A percentile compares a stretch with the other conserved stretches of the same genome.
These are phyloP conservation scores for Chlorella sp. DNA, from an alignment of 139 green algal species.

Conservation along the genomic window DNA sequence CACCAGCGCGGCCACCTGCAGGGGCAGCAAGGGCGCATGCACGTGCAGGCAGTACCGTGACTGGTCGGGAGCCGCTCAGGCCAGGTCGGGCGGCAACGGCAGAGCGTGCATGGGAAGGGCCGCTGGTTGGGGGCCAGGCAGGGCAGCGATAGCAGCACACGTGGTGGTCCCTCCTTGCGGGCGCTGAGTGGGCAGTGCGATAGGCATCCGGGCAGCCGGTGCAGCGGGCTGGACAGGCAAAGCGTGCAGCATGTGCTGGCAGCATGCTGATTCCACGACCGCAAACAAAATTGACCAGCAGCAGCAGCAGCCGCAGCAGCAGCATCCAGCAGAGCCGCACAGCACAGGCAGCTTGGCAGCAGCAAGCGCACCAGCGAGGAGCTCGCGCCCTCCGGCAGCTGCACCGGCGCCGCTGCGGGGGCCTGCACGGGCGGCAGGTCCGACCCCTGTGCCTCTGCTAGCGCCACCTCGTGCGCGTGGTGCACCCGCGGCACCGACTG, in stretches of 20 bases:
- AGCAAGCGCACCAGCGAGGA: constrained; percentile 17
- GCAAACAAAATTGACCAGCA: background rate
- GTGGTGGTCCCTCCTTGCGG: background rate
- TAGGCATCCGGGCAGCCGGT: background rate
- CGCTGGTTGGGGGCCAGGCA: too few species aligned
- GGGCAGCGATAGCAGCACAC: background rate
- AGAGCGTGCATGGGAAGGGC: too few species aligned
- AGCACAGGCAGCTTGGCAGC: background rate
- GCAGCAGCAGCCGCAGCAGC: background rate
- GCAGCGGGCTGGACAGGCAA: too few species aligned
- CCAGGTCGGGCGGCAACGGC: too few species aligned
- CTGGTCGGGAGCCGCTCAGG: too few species aligned
- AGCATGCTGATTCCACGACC: background rate
- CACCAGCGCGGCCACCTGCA: constrained; percentile 52
- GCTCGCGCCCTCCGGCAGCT: background rate
- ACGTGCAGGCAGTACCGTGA: too few species aligned
- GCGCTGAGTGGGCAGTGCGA: background rate
- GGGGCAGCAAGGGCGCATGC: too few species aligned
- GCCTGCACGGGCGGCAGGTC: constrained; percentile 44
- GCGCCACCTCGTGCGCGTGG: constrained; percentile 44
- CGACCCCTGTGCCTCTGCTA: constrained; percentile 40
- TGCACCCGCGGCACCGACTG: constrained; percentile 50
- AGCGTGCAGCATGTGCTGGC: too few species aligned
- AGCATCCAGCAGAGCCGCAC: background rate
- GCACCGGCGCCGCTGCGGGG: constrained; percentile 35